phyloP scores from a whole-genome alignment of 768 basidiomycete species.

The Chalciporus pseudorubinellus region DNA sequence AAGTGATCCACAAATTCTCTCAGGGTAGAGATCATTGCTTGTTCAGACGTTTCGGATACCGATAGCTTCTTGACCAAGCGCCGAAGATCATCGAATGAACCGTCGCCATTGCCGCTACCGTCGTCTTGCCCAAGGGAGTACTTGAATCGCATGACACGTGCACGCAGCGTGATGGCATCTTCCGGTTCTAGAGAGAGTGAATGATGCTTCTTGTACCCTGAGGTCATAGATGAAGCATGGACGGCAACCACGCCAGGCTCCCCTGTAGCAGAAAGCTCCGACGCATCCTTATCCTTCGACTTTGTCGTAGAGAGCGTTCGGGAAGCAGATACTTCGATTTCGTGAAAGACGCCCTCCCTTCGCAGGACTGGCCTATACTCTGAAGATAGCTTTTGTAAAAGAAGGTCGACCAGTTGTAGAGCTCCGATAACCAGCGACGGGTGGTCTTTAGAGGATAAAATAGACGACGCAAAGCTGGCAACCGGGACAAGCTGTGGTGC shows the following conservation, averaged over 20 bases:
- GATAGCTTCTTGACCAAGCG: conserved; percentile 61
- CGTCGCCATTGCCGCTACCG: too few species aligned
- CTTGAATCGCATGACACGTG: conserved; percentile 85
- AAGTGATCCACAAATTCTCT: conserved; percentile 81
- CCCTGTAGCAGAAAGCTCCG: too few species aligned
- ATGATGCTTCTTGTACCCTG: conserved; percentile 69
- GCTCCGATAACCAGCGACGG: too few species aligned
- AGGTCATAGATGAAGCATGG: conserved; percentile 44
- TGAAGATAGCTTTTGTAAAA: too few species aligned
- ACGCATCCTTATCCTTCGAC: too few species aligned
- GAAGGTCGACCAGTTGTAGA: too few species aligned
- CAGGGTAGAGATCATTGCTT: conserved; percentile 58
- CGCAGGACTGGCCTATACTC: conserved; percentile 91
- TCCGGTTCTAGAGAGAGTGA: too few species aligned
- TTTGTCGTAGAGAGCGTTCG: conserved; percentile 56
- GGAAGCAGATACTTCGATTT: conserved; percentile 76
- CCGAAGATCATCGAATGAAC: too few species aligned
- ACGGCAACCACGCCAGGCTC: conserved; percentile 30
- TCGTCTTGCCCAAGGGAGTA: too few species aligned
- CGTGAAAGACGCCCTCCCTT: conserved; percentile 94
- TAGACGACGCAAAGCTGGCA: too few species aligned
- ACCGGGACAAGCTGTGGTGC: too few species aligned
- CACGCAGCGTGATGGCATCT: conserved; percentile 88
- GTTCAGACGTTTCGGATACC: conserved; percentile 53
- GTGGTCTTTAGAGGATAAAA: too few species aligned